Evolutionary conservation across 2,329 filamentous ascomycete species (phyloP), one percentile per base, ranked within the genome.

Genomic region (Colletotrichum sojae): DNA sequence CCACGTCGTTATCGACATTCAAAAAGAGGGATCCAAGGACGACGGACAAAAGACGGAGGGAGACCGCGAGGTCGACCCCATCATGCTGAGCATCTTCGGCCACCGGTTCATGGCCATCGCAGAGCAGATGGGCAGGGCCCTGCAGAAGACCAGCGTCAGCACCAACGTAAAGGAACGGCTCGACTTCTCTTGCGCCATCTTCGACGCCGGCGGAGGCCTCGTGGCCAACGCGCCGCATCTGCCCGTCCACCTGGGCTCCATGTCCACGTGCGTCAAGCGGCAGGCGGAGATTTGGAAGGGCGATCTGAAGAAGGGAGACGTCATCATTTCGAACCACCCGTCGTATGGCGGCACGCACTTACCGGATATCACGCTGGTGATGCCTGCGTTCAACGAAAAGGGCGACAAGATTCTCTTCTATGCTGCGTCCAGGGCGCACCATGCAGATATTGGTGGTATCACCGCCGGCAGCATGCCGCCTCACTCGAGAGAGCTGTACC

Each of bases 21-120:
- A 91, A 63, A 90, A 90, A 54, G 82, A 87, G 70, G 77, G 61
- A 71, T 84, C 76, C 27, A 73, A 75, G 63, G 63, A 76, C 10
- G 67, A 68, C 63, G 6, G 76, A 78, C 57, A 71, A 9, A 71
- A 73, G 51, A 64, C 67, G 18, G 72, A 70, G 12, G 55, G 52
- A 3, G 65, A 72, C 25, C 65, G 65, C 91, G 68, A 70, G 10
- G 69, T 73, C 3, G 91, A 95, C 75, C 92, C 92, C 0, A 93
- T 95, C 73, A 87, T 94, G 81, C 85, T 95, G 4, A 92, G 90
- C 73, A 92, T 95, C 64, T 95, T 95, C 74, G 92, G 91, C 0
- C 92, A 95, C 77, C 87, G 93, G 6, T 95, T 95, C 81, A 95
- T 95, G 93, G 91, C 91, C 2, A 94, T 95, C 73, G 93, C 93